A percentile compares a stretch with the other conserved stretches of the same genome.
phyloP scores from a whole-genome alignment of 2,329 filamentous ascomycete genomes.

The Juglanconis juglandina region DNA sequence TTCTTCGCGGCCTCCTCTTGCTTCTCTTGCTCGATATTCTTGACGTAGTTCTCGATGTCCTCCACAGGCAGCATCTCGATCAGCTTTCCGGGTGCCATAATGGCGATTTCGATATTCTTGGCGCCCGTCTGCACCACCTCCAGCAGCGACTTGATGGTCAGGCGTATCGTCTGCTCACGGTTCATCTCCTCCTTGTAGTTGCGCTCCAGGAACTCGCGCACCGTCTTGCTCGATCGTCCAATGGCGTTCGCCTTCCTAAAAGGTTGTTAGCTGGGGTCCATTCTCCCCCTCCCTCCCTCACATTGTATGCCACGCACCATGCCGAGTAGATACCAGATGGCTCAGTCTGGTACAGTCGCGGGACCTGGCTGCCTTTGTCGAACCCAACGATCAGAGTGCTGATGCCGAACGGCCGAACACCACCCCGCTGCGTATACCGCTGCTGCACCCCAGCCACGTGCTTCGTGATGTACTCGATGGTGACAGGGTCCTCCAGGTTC shows the following conservation, averaged over 20 bases:
- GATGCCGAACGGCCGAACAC: constrained; percentile 97
- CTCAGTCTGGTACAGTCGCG: constrained; percentile 94
- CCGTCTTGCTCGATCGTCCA: constrained; percentile 96
- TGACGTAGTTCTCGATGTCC: constrained; percentile 95
- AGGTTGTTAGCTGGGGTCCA: constrained; percentile 7
- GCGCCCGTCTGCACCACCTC: constrained; percentile 98
- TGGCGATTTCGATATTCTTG: constrained; percentile 99
- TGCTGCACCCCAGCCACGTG: constrained; percentile 98
- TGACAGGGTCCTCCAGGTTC: constrained; percentile 94
- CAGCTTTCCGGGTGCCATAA: constrained; percentile 89
- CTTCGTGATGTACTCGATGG: constrained; percentile 99
- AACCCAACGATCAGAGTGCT: constrained; percentile 98
- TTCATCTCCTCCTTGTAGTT: constrained; percentile 99
- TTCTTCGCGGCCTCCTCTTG: constrained; percentile 97
- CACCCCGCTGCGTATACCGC: constrained; percentile 97
- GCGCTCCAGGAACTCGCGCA: constrained; percentile 95
- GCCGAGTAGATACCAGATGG: constrained; percentile 99
- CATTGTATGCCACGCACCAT: constrained; percentile 60
- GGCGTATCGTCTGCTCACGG: constrained; percentile 88
- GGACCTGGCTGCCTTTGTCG: constrained; percentile 84
- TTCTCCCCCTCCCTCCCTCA: constrained; percentile 6
- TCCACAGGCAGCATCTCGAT: constrained; percentile 94
- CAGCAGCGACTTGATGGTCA: constrained; percentile 95
- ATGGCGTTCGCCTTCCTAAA: constrained; percentile 98
- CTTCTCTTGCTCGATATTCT: constrained; percentile 99